phyloP scores from a whole-genome alignment of 495 filamentous ascomycete genomes.

The Hypoxylon lenormandii region DNA sequence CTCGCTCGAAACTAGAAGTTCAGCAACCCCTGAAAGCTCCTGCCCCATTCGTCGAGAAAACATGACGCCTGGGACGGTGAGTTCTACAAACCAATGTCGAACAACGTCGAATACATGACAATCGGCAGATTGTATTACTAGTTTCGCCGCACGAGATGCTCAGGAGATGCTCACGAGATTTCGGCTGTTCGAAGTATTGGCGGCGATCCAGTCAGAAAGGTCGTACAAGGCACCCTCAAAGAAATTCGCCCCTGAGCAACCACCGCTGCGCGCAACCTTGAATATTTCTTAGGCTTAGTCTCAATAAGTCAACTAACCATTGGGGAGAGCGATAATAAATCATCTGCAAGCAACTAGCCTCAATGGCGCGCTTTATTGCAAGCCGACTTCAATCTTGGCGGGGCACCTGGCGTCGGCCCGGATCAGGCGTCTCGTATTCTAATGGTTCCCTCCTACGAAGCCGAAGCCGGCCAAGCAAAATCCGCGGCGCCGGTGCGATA shows the following conservation, averaged over 20 bases:
- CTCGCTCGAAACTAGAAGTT: conserved; percentile 12
- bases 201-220: background rate
- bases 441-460: too few relatives aligned
- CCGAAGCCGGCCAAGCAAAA: too few relatives aligned
- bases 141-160: background rate
- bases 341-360: background rate
- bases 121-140: conserved; percentile 3
- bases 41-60: conserved; percentile 14
- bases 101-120: conserved; percentile 10
- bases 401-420: background rate
- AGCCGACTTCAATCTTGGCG: background rate
- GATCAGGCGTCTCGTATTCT: background rate
- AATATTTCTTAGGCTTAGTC: background rate
- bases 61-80: background rate
- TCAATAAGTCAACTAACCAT: conserved; percentile 10
- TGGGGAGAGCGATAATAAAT: background rate
- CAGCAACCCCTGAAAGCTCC: background rate
- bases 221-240: conserved; percentile 1
- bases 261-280: background rate
- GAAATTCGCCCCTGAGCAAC: background rate
- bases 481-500: too few relatives aligned
- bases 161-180: background rate
- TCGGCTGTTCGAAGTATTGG: background rate
- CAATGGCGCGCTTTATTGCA: background rate
- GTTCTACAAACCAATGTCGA: background rate